Conservation (phyloP, 2,329 filamentous ascomycete genomes). For the Colletotrichum musicola region DNA sequence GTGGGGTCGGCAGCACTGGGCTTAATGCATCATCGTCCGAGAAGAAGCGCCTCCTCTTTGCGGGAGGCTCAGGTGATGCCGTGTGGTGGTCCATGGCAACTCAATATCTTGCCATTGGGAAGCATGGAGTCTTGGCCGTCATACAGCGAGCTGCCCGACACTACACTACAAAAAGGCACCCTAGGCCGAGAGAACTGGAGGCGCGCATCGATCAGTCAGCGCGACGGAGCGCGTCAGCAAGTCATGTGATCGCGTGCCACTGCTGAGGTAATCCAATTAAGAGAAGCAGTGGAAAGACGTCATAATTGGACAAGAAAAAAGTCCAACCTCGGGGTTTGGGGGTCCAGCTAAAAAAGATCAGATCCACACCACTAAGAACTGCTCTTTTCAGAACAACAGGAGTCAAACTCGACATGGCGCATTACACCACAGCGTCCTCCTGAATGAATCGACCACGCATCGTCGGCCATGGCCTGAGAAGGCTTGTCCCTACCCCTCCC, state of each 20-base stretch:
- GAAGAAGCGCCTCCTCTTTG: constrained; percentile 63
- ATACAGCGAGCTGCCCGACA: not conserved
- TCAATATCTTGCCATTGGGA: constrained; percentile 4
- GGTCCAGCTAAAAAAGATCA: not conserved
- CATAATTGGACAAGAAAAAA: constrained; percentile 23
- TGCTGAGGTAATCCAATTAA: constrained; percentile 36
- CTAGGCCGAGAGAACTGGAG: constrained; percentile 43
- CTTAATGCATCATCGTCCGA: constrained; percentile 43
- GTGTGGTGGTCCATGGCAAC: constrained; percentile 54
- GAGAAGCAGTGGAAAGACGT: constrained; percentile 19
- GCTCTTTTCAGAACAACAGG: constrained; percentile 12
- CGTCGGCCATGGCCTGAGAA: constrained; percentile 53
- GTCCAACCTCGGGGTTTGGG: constrained; percentile 16
- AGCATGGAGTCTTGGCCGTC: not conserved
- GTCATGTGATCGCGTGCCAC: constrained; percentile 55
- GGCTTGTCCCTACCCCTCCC: constrained; percentile 46
- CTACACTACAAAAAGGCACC: constrained; percentile 1
- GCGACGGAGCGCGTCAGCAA: constrained; percentile 52
- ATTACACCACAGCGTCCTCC: constrained; percentile 38
- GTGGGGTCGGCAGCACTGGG: constrained; percentile 34
- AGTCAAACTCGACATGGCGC: constrained; percentile 34
- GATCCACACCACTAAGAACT: constrained; percentile 20
- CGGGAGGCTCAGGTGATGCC: constrained; percentile 57
- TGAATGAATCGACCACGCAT: constrained; percentile 56
- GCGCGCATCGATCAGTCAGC: constrained; percentile 51